Evolutionary conservation across 148 eudicot genomes (phyloP), one percentile per base, ranked within the genome.

Genomic region (Amaranthus palmeri): DNA sequence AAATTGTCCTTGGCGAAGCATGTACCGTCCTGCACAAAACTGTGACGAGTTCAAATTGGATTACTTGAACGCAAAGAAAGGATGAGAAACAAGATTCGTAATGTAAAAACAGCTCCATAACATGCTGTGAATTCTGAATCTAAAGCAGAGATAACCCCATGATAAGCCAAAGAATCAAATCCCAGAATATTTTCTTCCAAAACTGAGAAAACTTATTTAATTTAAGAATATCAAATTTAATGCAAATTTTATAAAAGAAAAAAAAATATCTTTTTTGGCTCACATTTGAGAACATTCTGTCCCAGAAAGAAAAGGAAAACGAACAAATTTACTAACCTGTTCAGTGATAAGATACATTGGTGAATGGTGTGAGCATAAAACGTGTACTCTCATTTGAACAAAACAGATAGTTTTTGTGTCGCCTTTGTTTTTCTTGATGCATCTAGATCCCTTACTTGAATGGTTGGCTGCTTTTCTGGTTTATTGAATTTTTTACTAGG

Each of bases 351-450:
- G 52, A 61, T 17, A 53, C n/a, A 52, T 36, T 15, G 40, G 72
- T 25, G 36, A 53, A 18, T 14, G 18, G 44, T 54, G 44, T 10
- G 40, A 13, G 9, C 36, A 15, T 64, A 56, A 12, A 68, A 36
- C 44, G 8, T 12, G 53, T 44, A 62, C 46, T 41, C 46, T 75
- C 76, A 79, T 71, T 67, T 75, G 65, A 79, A 79, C 46, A 79
- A 4, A 68, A 65, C 49, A 14, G 79, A 75, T 46, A 79, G 70
- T 70, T 69, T 79, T 8, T 7, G 70, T 50, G 61, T 17, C 64
- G 4, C 65, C 71, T n/a, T 67, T 36, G 14, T 51, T 55, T 17
- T 62, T 15, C 15, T 17, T 9, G 58, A 51, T 71, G 73, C 67
- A 15, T 63, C 69, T 10, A 0, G 53, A 9, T 43, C 61, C 40